Evolutionary conservation across 1,139 yeast genomes (phyloP), one percentile per base, ranked within the genome.

Genomic region (Nakaseomyces nivariensis): DNA sequence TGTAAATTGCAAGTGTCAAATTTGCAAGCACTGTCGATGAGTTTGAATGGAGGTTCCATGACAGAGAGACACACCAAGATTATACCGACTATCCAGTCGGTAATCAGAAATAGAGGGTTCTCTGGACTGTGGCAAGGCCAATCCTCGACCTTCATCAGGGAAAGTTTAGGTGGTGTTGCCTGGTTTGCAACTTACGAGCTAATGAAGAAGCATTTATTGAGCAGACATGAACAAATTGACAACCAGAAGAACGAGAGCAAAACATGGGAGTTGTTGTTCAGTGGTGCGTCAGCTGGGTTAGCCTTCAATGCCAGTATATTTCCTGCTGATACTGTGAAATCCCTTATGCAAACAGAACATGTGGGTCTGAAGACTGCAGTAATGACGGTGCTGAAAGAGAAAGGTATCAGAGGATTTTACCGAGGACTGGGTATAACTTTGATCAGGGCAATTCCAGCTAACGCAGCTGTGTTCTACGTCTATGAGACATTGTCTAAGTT

Each of bases 171-270:
- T 5, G 86, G 96, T 1, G 87, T 95, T 4, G 81, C 92, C 3
- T 90, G 97, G 97, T 90, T 90, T 68, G 94, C 96, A 0, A 79
- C 92, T 34, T 88, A 88, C 64, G 96, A 88, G 63, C 69, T 74
- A 47, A 69, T 78, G 41, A 71, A 75, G 41, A 66, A 66, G 4
- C 57, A 65, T 31, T 71, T 82, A 48, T 70, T 72, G 50, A 52
- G 58, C 25, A 59, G 62, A 4, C 60, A 59, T 25, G 36, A 33
- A 7, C 13, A 29, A 8, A 29, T 29, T 5, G 10, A n/a, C 13
- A 6, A 33, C 36, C 36, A 33, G 13, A 17, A 17, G 13, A 53
- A 62, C 32, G 69, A 64, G 13, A 70, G 68, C 47, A 71, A 77
- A 10, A 74, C 79, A 8, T 61, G 75, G 52, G 85, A 85, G 58